These are phyloP conservation scores for Penicillium sp. DNA, from an alignment of 2,329 filamentous ascomycete species.

Conservation along the genomic window DNA sequence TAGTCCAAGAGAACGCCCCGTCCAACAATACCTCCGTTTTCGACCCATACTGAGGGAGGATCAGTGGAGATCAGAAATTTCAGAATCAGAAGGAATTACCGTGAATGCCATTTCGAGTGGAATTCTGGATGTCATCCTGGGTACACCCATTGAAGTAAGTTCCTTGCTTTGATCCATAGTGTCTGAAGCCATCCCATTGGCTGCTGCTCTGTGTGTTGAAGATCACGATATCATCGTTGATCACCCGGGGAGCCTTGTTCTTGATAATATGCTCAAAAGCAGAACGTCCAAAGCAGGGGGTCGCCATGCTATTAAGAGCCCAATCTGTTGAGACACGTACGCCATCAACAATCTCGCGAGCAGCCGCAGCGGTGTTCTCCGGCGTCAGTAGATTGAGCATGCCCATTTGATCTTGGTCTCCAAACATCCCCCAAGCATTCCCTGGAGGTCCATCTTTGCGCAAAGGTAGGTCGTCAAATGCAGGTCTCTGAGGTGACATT, in stretches of 20 bases:
- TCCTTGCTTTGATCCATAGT: slow-evolving; percentile 40
- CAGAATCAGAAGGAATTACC: slow-evolving; percentile 10
- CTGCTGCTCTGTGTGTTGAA: slow-evolving; percentile 59
- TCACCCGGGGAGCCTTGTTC: slow-evolving; percentile 50
- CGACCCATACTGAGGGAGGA: slow-evolving; percentile 31
- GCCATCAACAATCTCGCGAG: slow-evolving; percentile 44
- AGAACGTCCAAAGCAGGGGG: slow-evolving; percentile 56
- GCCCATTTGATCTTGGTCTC: slow-evolving; percentile 51
- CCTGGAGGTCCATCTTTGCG: slow-evolving; percentile 49
- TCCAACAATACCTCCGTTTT: slow-evolving; percentile 43
- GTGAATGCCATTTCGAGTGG: slow-evolving; percentile 44
- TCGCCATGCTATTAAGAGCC: slow-evolving; percentile 53
- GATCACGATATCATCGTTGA: slow-evolving; percentile 61
- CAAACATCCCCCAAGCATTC: slow-evolving; percentile 59
- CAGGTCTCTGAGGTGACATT: slow-evolving; percentile 16
- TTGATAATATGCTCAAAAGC: slow-evolving; percentile 55
- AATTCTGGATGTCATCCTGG: slow-evolving; percentile 38
- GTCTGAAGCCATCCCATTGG: slow-evolving; percentile 49
- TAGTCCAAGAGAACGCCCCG: slow-evolving; percentile 52
- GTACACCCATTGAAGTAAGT: slow-evolving; percentile 45
- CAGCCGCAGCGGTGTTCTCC: slow-evolving; percentile 41
- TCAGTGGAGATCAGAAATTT: neutral
- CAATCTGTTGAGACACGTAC: slow-evolving; percentile 57
- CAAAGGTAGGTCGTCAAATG: slow-evolving; percentile 50
- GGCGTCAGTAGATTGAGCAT: slow-evolving; percentile 56